Evolutionary conservation across 352 stramenopile species (phyloP).

Genomic region (Pythium folliculosum): DNA sequence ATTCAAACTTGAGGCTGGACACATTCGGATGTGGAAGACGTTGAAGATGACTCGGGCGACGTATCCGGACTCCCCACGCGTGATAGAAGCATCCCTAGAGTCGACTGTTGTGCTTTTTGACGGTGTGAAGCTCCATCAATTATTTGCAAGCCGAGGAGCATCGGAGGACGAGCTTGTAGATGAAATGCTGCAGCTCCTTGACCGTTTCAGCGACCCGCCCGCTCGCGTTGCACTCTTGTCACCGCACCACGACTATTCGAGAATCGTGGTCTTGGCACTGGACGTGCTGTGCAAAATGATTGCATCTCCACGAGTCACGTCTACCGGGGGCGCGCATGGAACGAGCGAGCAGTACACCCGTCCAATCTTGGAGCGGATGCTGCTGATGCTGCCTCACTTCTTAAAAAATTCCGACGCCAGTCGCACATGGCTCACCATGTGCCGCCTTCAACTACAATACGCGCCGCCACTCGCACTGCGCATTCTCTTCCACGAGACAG

Average conservation of each 20-base stretch:
- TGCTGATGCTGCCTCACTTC: slow-evolving; percentile 4
- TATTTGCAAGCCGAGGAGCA: background rate
- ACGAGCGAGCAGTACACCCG: background rate
- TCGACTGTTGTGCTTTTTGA: slow-evolving; percentile 34
- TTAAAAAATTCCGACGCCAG: slow-evolving; percentile 1
- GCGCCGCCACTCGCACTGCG: background rate
- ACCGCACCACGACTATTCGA: slow-evolving; percentile 8
- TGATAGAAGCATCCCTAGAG: slow-evolving; percentile 37
- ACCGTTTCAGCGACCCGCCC: slow-evolving; percentile 10
- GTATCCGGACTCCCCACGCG: slow-evolving; percentile 35
- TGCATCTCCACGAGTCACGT: background rate
- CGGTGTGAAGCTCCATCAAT: slow-evolving; percentile 37
- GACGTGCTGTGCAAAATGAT: background rate
- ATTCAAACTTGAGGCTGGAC: slow-evolving; percentile 45
- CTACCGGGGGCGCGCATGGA: background rate
- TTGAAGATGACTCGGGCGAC: slow-evolving; percentile 34
- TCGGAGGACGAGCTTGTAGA: slow-evolving; percentile 15
- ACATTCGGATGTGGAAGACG: slow-evolving; percentile 35
- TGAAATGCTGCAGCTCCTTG: slow-evolving; percentile 30
- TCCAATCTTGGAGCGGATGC: slow-evolving; percentile 11
- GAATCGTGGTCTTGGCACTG: slow-evolving; percentile 21
- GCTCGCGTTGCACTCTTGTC: background rate
- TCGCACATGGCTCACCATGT: slow-evolving; percentile 20
- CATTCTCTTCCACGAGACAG: slow-evolving; percentile 16
- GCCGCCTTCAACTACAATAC: slow-evolving; percentile 20